A percentile compares a stretch with the other conserved stretches of the same genome.
phyloP scores from a whole-genome alignment of 192 early-diverging fungal genomes.

The Gigaspora rosea region DNA sequence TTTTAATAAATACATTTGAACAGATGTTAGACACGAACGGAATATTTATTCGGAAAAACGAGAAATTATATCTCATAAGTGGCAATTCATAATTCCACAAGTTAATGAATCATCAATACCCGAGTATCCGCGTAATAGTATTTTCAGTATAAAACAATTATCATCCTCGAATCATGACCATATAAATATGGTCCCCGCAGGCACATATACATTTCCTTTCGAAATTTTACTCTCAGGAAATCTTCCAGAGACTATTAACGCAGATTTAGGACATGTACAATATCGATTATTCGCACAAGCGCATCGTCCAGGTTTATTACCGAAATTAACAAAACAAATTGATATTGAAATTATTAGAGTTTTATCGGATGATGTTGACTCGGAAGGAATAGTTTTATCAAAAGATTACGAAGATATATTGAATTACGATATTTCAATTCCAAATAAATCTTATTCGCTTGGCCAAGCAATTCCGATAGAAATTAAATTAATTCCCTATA shows the following conservation, averaged over 20 bases:
- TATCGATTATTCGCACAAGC: conserved; percentile 38
- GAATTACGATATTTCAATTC: conserved; percentile 56
- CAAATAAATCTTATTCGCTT: conserved; percentile 53
- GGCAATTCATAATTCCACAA: not conserved
- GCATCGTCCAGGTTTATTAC: conserved; percentile 34
- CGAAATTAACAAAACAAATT: conserved; percentile 41
- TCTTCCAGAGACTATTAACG: conserved; percentile 37
- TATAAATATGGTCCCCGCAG: conserved; percentile 27
- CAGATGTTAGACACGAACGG: too few relatives aligned
- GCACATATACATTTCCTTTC: conserved; percentile 41
- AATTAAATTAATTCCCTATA: conserved; percentile 49
- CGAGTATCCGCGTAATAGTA: too few relatives aligned
- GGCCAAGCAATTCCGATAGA: conserved; percentile 47
- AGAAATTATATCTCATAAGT: not conserved
- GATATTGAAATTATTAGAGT: conserved; percentile 53
- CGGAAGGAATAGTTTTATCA: conserved; percentile 45
- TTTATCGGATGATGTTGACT: conserved; percentile 52
- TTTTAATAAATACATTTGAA: not conserved
- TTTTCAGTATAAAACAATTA: too few relatives aligned
- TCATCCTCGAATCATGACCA: not conserved
- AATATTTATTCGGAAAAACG: not conserved
- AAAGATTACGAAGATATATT: not conserved
- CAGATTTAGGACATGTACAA: conserved; percentile 35
- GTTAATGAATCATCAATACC: not conserved
- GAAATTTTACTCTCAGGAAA: conserved; percentile 40